Evolutionary conservation across 2,329 filamentous ascomycete genomes (phyloP).

Genomic region (Aspergillus hiratsukae): DNA sequence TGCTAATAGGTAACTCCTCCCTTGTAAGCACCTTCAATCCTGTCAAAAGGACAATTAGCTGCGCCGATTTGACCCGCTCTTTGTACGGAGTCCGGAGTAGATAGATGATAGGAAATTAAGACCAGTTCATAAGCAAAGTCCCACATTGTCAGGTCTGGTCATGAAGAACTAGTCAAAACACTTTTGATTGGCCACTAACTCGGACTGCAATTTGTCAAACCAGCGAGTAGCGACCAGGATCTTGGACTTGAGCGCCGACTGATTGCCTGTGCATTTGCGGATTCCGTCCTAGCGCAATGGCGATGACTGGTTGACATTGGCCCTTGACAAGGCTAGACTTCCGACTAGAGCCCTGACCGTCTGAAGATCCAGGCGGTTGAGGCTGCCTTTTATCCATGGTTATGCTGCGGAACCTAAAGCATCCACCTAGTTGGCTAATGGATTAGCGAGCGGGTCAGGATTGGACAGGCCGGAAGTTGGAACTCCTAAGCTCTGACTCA

Average conservation of each 20-base stretch:
- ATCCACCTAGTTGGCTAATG: neutral
- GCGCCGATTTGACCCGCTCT: neutral
- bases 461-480: neutral
- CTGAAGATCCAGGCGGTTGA: neutral
- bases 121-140: neutral
- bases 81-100: neutral
- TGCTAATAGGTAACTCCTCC: neutral
- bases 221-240: neutral
- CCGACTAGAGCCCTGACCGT: neutral
- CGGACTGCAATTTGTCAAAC: neutral
- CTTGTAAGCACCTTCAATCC: neutral
- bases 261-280: constrained; percentile 1
- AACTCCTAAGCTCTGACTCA: too few species aligned
- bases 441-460: neutral
- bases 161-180: neutral
- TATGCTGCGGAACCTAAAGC: neutral
- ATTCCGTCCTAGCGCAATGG: constrained; percentile 6
- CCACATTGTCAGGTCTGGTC: neutral
- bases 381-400: neutral
- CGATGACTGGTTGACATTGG: neutral
- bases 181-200: neutral
- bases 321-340: neutral
- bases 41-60: neutral
- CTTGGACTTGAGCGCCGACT: neutral
- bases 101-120: neutral